Evolutionary conservation across 148 eudicot species (phyloP), one percentile per base, ranked within the genome.

Genomic region (Salicornia ramosissima): DNA sequence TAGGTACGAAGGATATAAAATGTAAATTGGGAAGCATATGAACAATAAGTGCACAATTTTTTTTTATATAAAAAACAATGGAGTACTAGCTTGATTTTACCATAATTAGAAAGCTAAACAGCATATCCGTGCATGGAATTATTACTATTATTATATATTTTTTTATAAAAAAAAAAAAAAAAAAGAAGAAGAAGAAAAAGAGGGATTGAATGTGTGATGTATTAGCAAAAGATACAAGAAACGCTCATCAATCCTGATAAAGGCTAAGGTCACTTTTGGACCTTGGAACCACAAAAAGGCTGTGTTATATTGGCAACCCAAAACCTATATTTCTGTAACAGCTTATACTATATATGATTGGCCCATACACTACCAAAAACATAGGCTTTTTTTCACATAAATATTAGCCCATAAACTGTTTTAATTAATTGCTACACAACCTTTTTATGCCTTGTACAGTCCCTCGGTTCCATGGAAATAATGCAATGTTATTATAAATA

Each of bases 341-440:
- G 62, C 62, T 57, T 46, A 0, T 10, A 19, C 3, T 61, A 39
- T 11, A 59, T 15, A 59, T 61, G 47, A 61, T 62, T 62, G 46
- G 47, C 47, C 67, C 50, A 42, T 15, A 63, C 31, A 40, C 40
- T 36, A 1, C 18, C 50, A 5, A 39, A 9, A 5, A 1, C 36
- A 50, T 5, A 30, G 29, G 1, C 47, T 69, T n/a, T 25, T 69
- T 63, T 22, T 8, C n/a, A 63, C 24, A 14, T 12, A 5, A 24
- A 63, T 5, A 39, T 63, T 25, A 50, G 30, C 50, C 67, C 67
- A 39, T 62, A 10, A 39, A 36, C 65, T 62, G 65, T 40, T 24
- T 63, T 5, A 40, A 40, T 63, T 5, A 40, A 40, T 9, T 57
- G 18, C 14, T 57, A 24, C 36, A 24, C 61, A 31, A 18, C 18